Evolutionary conservation across 306 rosid species (phyloP).

Genomic region (Begonia masoniana): DNA sequence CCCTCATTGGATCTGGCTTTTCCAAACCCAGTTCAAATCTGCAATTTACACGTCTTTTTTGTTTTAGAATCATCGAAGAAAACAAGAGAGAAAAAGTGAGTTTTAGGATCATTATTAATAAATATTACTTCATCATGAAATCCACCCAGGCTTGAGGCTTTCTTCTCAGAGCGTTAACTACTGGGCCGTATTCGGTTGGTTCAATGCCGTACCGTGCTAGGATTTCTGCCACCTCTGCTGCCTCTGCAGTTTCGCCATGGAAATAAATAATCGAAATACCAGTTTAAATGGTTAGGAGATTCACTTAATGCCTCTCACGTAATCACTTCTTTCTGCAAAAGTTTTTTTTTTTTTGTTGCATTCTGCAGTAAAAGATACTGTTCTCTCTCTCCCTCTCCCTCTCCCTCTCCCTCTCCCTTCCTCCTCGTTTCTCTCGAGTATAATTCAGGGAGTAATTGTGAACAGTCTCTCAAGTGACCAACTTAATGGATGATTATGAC

Average conservation of each 20-base stretch:
- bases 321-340: no score
- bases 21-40: conserved; percentile 92
- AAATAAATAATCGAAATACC: no score
- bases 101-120: conserved; percentile 11
- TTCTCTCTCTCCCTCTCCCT: neutral
- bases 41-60: conserved; percentile 8
- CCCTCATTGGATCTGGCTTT: conserved; percentile 91
- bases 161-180: conserved; percentile 63
- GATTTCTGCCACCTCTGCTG: conserved; percentile 77
- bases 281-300: no score
- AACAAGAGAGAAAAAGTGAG: no score
- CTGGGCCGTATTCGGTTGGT: conserved; percentile 69
- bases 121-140: conserved; percentile 94
- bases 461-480: no score
- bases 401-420: no score
- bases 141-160: conserved; percentile 88
- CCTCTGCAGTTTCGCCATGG: conserved; percentile 32
- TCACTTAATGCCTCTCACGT: no score
- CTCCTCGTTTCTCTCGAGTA: no score
- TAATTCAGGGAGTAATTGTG: no score
- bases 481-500: no score
- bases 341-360: no score
- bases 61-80: neutral
- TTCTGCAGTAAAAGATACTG: no score
- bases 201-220: conserved; percentile 59